Percentiles rank a stretch among this genome's conserved stretches.
These are phyloP conservation scores for Fusarium chlamydosporum DNA, from an alignment of 2,329 filamentous ascomycete species.

Conservation along the genomic window DNA sequence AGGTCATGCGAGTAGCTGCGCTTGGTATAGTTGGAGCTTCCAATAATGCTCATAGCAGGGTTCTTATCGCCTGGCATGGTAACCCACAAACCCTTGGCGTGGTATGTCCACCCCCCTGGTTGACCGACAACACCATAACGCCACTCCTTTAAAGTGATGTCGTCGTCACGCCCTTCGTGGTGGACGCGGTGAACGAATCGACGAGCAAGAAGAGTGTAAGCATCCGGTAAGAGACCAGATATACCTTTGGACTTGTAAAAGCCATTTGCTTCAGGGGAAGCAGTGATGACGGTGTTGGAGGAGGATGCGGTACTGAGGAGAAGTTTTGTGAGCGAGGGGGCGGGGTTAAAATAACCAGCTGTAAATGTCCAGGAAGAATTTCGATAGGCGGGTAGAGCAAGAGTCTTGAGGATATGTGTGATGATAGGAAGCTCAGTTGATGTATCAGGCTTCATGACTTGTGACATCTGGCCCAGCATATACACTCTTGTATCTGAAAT, in stretches of 20 bases:
- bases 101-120: slow-evolving; percentile 94
- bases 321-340: slow-evolving; percentile 83
- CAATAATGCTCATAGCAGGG: slow-evolving; percentile 85
- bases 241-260: slow-evolving; percentile 92
- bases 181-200: slow-evolving; percentile 78
- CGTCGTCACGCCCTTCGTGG: slow-evolving; percentile 62
- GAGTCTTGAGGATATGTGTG: slow-evolving; percentile 77
- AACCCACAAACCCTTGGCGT: slow-evolving; percentile 96
- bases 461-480: slow-evolving; percentile 88
- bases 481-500: slow-evolving; percentile 80
- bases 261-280: slow-evolving; percentile 92
- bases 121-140: slow-evolving; percentile 83
- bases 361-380: slow-evolving; percentile 94
- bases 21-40: slow-evolving; percentile 96
- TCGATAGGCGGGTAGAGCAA: slow-evolving; percentile 74
- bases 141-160: slow-evolving; percentile 89
- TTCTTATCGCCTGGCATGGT: slow-evolving; percentile 75
- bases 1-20: slow-evolving; percentile 92
- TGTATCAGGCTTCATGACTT: slow-evolving; percentile 81
- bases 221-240: slow-evolving; percentile 89
- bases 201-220: slow-evolving; percentile 89
- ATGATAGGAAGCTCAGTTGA: slow-evolving; percentile 92
- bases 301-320: slow-evolving; percentile 79
- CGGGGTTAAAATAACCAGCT: slow-evolving; percentile 98
- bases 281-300: slow-evolving; percentile 88